Conservation (phyloP, 1,284 basidiomycete species). For the Ustilago bromivora region DNA sequence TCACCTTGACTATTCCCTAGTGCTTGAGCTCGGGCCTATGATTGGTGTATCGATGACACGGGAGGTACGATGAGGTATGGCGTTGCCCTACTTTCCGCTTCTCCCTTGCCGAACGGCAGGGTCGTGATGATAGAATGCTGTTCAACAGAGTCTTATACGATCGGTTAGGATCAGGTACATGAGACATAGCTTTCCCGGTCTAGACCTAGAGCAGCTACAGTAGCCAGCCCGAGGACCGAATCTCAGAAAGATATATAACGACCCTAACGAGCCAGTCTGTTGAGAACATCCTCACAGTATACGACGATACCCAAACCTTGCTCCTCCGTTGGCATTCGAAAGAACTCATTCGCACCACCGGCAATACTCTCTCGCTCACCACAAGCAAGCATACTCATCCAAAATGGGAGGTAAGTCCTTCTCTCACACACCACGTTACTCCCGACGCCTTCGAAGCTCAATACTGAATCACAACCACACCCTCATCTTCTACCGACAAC, state of each 20-base stretch:
- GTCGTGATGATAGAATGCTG: neutral
- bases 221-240: neutral
- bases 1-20: no score
- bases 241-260: slow-evolving; percentile 11
- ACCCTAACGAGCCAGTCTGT: neutral
- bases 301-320: neutral
- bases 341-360: neutral
- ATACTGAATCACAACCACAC: neutral
- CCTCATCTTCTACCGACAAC: neutral
- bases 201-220: neutral
- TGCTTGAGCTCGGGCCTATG: neutral
- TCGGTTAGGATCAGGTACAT: slow-evolving; percentile 6
- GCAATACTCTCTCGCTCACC: neutral
- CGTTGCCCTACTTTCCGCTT: slow-evolving; percentile 11
- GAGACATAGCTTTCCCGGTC: slow-evolving; percentile 3
- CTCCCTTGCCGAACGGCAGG: neutral
- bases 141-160: neutral
- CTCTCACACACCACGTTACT: neutral
- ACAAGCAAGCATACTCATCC: neutral
- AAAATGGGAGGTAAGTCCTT: slow-evolving; percentile 32
- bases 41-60: neutral
- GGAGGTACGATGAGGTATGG: slow-evolving; percentile 17
- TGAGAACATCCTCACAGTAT: neutral
- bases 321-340: neutral
- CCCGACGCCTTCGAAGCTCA: neutral